These are phyloP conservation scores for Scutellaria minor DNA, from an alignment of 257 asterid species.

Conservation along the genomic window DNA sequence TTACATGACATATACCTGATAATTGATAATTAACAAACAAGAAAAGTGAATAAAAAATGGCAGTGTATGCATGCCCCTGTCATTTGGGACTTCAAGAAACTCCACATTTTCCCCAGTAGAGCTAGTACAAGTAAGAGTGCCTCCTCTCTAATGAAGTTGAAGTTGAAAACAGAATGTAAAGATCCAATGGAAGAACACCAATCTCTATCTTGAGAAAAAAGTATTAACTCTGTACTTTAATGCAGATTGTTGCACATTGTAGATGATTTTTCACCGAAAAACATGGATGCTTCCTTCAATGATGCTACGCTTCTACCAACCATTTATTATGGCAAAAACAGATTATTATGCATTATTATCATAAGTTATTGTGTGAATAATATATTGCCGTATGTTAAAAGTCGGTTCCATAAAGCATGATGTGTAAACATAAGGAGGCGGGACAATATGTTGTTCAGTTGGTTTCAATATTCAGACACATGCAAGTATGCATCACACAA, in stretches of 20 bases:
- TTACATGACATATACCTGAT: not conserved
- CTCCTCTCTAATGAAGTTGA: not conserved
- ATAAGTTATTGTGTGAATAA: not conserved
- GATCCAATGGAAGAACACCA: not conserved
- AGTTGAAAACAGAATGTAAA: not conserved
- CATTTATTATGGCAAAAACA: not conserved
- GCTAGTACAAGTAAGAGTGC: not conserved
- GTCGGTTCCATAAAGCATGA: not conserved
- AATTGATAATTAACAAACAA: not conserved
- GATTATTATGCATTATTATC: not conserved
- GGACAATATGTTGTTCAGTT: not conserved
- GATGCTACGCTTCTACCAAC: no score
- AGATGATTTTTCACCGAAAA: no score
- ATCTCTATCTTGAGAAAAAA: not conserved
- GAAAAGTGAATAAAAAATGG: not conserved
- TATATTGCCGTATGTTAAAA: not conserved
- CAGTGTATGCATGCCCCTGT: not conserved
- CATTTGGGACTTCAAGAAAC: not conserved
- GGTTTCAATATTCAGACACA: not conserved
- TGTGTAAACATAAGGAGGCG: not conserved
- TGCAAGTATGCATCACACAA: not conserved
- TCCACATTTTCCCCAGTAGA: not conserved
- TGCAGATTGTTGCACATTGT: not conserved
- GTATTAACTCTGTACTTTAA: not conserved
- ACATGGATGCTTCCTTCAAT: no score